Percentiles rank a stretch among this genome's conserved stretches.
These are phyloP conservation scores for Fonsecaea multimorphosa DNA, from an alignment of 2,329 filamentous ascomycete genomes.

Conservation along the genomic window DNA sequence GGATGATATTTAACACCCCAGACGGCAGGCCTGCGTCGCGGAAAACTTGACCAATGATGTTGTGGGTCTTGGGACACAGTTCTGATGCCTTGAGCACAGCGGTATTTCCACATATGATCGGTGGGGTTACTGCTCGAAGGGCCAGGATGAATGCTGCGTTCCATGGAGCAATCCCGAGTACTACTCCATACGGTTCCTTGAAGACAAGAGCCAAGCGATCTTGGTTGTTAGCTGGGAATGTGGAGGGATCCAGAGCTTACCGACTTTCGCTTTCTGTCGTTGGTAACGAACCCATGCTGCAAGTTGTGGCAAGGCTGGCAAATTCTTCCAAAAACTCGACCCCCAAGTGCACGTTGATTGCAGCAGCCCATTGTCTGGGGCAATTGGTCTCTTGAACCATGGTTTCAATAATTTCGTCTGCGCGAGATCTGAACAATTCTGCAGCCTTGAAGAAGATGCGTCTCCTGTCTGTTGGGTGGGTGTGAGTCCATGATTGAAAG, in stretches of 20 bases:
- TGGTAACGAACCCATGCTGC: conserved; percentile 1
- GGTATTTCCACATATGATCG: conserved; percentile 81
- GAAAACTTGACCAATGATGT: conserved; percentile 77
- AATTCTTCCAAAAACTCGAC: conserved; percentile 19
- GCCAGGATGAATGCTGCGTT: conserved; percentile 92
- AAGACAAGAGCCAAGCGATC: conserved; percentile 40
- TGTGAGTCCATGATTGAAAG: conserved; percentile 12
- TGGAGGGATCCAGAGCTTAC: neutral
- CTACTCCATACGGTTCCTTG: conserved; percentile 8
- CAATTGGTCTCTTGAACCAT: conserved; percentile 15
- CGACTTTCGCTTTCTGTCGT: conserved; percentile 4
- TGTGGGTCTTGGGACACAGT: conserved; percentile 85
- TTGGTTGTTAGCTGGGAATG: conserved; percentile 15
- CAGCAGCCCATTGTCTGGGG: conserved; percentile 9
- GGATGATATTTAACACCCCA: conserved; percentile 85
- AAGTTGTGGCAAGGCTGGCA: conserved; percentile 12
- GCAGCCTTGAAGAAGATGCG: conserved; percentile 19
- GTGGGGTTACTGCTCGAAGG: conserved; percentile 85
- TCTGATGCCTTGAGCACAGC: conserved; percentile 91
- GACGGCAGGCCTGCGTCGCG: conserved; percentile 76
- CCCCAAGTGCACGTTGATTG: conserved; percentile 1
- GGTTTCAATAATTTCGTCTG: conserved; percentile 2
- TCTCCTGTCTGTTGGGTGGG: neutral
- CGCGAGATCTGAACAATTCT: neutral
- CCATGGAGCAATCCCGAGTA: conserved; percentile 8